Conservation (phyloP, 2,329 filamentous ascomycete species). For the Penicillium sp. region DNA sequence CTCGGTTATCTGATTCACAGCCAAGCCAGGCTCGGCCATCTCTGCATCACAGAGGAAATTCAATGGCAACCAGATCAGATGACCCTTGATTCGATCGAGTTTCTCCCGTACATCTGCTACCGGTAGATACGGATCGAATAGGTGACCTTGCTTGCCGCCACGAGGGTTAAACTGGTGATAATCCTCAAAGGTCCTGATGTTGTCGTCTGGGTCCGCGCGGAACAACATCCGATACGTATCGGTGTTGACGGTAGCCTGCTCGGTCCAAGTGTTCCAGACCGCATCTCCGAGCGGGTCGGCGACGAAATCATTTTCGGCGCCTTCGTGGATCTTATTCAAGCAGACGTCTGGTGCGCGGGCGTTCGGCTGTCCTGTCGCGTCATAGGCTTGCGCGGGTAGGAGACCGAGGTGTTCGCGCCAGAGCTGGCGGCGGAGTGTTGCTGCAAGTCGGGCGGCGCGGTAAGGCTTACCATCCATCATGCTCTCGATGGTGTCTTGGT, state of each 20-base stretch:
- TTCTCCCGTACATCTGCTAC: conserved; percentile 66
- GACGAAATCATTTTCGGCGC: conserved; percentile 61
- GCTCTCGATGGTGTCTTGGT: conserved; percentile 63
- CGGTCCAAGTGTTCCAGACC: conserved; percentile 67
- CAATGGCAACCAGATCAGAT: conserved; percentile 93
- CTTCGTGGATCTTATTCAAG: conserved; percentile 69
- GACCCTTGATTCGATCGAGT: conserved; percentile 73
- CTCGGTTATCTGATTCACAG: conserved; percentile 81
- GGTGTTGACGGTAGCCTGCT: conserved; percentile 69
- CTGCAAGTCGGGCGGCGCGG: conserved; percentile 67
- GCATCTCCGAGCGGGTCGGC: conserved; percentile 64
- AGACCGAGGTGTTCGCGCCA: conserved; percentile 90
- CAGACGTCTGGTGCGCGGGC: conserved; percentile 66
- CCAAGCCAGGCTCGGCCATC: conserved; percentile 84
- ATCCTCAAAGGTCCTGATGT: conserved; percentile 82
- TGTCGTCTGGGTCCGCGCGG: conserved; percentile 82
- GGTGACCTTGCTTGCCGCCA: conserved; percentile 68
- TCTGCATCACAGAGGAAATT: conserved; percentile 75
- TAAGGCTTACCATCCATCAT: conserved; percentile 68
- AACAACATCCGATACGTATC: conserved; percentile 75
- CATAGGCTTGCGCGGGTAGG: conserved; percentile 63
- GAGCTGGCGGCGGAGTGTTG: conserved; percentile 74
- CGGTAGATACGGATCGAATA: conserved; percentile 74
- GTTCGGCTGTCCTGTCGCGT: conserved; percentile 64
- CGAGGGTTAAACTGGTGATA: conserved; percentile 71